Evolutionary conservation across 768 basidiomycete genomes (phyloP), one percentile per base, ranked within the genome.

Genomic region (Podaxis sp.): DNA sequence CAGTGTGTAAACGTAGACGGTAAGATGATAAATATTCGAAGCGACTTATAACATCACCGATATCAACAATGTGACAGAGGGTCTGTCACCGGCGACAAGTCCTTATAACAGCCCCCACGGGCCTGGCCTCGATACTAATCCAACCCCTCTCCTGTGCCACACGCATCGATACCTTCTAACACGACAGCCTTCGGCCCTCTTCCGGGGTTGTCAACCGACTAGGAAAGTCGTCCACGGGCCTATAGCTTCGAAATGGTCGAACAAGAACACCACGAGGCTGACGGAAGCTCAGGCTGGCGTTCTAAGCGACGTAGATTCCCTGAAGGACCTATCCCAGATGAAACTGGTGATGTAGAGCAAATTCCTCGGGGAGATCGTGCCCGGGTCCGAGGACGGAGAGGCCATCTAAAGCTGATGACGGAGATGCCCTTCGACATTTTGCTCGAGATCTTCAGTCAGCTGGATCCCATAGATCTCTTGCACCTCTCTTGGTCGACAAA

Each of bases 401-500:
- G 61, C 15, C 61, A 44, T 26, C 30, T 66, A 22, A 54, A 66
- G 42, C 48, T 48, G 22, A 48, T 66, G 22, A 54, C 52, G 1
- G 65, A 66, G 19, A 66, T 66, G 63, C 65, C 65, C 4, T 44
- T 66, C 9, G 65, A 66, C 17, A 48, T 63, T n/a, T 38, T 66
- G 19, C 57, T 56, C 24, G 65, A 82, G 79, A 76, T 80, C 30
- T 75, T 78, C 48, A 65, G 69, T 39, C 70, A 74, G 39, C 58
- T 80, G 9, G 65, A 71, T 33, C 76, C 78, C 4, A 19, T 70
- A 4, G 79, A 80, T 58, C 66, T 82, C 19, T 68, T 81, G 28
- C 69, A 68, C 33, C 73, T 82, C n/a, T 70, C 79, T 15, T 74
- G 77, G 26, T 76, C 74, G 19, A 72, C 75, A 12, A 77, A 74